These are phyloP conservation scores for Suhomyces terraborum DNA, from an alignment of 1,139 yeast species.

Conservation along the genomic window DNA sequence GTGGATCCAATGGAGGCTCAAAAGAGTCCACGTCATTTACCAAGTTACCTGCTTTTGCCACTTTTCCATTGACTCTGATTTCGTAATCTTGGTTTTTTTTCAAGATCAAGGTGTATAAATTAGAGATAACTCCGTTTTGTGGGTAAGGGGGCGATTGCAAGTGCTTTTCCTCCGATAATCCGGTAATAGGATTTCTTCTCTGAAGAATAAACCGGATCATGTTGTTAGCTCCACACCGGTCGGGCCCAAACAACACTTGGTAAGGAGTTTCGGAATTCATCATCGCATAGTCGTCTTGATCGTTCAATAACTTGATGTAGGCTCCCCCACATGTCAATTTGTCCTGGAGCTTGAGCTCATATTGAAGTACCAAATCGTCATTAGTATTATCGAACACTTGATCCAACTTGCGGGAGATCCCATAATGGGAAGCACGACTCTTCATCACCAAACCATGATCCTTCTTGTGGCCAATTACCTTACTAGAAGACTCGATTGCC, in stretches of 20 bases:
- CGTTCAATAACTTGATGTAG: slow-evolving; percentile 70
- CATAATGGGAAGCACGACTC: slow-evolving; percentile 76
- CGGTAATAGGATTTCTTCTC: slow-evolving; percentile 56
- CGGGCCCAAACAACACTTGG: slow-evolving; percentile 94
- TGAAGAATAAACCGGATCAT: slow-evolving; percentile 75
- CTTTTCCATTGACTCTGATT: slow-evolving; percentile 79
- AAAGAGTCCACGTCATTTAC: slow-evolving; percentile 51
- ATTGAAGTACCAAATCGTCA: slow-evolving; percentile 77
- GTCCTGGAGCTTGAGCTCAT: slow-evolving; percentile 81
- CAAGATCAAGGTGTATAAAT: slow-evolving; percentile 75
- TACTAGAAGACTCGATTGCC: slow-evolving; percentile 57
- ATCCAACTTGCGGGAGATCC: slow-evolving; percentile 64
- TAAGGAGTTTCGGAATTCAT: slow-evolving; percentile 69
- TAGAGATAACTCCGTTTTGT: slow-evolving; percentile 55
- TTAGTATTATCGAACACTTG: slow-evolving; percentile 55
- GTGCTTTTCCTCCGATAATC: slow-evolving; percentile 67
- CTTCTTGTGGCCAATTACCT: slow-evolving; percentile 57
- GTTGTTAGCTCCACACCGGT: slow-evolving; percentile 79
- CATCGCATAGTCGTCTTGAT: slow-evolving; percentile 39
- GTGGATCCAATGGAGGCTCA: slow-evolving; percentile 65
- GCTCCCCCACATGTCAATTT: slow-evolving; percentile 87
- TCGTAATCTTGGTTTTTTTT: slow-evolving; percentile 67
- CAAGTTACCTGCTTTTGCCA: slow-evolving; percentile 68
- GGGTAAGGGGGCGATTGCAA: slow-evolving; percentile 68
- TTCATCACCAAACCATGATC: slow-evolving; percentile 79